Evolutionary conservation across 2,329 filamentous ascomycete species (phyloP).

Genomic region (Colletotrichum spinosum): DNA sequence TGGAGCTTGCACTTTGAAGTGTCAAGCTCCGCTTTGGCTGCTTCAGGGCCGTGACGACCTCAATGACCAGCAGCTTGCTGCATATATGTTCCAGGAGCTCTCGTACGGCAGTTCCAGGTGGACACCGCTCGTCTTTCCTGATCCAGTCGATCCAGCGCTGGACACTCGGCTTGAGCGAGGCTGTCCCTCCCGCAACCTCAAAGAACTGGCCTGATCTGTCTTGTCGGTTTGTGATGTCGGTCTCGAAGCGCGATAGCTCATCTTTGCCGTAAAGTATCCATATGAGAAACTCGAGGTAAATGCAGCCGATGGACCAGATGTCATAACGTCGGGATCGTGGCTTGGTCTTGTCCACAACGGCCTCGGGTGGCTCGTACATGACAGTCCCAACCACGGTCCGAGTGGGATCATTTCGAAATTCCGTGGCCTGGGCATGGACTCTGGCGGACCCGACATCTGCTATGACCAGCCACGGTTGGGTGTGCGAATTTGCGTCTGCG

Average conservation of each 20-base stretch:
- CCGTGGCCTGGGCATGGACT: not conserved
- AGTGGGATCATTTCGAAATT: not conserved
- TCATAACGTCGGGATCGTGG: slow-evolving; percentile 43
- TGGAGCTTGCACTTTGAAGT: too few relatives aligned
- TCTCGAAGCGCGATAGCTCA: slow-evolving; percentile 1
- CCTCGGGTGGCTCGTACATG: slow-evolving; percentile 24
- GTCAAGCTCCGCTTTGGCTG: too few relatives aligned
- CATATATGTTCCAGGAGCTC: not conserved
- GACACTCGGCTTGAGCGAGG: not conserved
- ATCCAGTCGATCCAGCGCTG: slow-evolving; percentile 18
- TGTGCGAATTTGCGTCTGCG: not conserved
- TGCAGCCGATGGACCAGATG: slow-evolving; percentile 47
- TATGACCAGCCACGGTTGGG: slow-evolving; percentile 6
- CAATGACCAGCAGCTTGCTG: not conserved
- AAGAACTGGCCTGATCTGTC: slow-evolving; percentile 11
- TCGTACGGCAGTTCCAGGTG: not conserved
- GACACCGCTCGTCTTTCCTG: not conserved
- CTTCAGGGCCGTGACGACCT: not conserved
- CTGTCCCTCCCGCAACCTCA: not conserved
- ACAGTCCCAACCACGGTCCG: not conserved
- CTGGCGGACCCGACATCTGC: slow-evolving; percentile 13
- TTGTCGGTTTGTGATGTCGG: not conserved
- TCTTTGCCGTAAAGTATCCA: slow-evolving; percentile 42
- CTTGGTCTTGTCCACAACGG: not conserved
- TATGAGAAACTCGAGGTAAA: slow-evolving; percentile 44